Conservation (phyloP, 352 stramenopile species). For the Pelagophyceae sp. region DNA sequence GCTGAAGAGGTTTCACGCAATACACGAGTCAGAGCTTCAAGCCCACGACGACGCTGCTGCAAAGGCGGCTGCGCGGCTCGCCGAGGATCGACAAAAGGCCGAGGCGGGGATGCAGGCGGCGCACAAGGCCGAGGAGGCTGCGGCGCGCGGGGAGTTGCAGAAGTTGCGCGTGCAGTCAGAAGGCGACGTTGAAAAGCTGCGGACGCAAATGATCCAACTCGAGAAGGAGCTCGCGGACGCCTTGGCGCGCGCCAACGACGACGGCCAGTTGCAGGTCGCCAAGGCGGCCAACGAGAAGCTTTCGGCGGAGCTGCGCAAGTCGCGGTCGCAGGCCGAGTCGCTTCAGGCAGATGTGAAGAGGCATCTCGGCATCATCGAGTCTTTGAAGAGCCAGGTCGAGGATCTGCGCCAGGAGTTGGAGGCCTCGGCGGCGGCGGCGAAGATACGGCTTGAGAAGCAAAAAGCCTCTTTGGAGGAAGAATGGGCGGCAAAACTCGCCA, state of each 20-base stretch:
- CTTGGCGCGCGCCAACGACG: background rate
- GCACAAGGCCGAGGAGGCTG: background rate
- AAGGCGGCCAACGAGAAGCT: background rate
- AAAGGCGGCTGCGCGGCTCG: no score
- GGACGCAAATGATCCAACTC: slow-evolving; percentile 9
- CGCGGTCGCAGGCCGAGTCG: background rate
- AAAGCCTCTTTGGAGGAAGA: slow-evolving; percentile 13
- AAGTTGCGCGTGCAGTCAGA: background rate
- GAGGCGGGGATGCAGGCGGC: no score
- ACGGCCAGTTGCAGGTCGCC: background rate
- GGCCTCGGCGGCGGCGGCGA: slow-evolving; percentile 19
- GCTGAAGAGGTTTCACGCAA: no score
- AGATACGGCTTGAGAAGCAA: slow-evolving; percentile 18
- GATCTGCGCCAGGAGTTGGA: slow-evolving; percentile 28
- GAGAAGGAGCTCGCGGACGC: slow-evolving; percentile 2
- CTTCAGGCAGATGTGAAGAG: background rate
- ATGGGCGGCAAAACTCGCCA: background rate
- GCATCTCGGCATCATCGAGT: slow-evolving; percentile 19
- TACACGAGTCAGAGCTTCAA: no score
- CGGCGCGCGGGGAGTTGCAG: background rate
- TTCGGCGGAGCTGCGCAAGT: background rate
- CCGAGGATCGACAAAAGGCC: no score
- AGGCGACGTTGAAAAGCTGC: slow-evolving; percentile 4
- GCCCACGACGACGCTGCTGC: no score
- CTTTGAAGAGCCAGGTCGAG: slow-evolving; percentile 25